Evolutionary conservation across 2,329 filamentous ascomycete species (phyloP), one percentile per base, ranked within the genome.

Genomic region (Verticillium tricorpus): DNA sequence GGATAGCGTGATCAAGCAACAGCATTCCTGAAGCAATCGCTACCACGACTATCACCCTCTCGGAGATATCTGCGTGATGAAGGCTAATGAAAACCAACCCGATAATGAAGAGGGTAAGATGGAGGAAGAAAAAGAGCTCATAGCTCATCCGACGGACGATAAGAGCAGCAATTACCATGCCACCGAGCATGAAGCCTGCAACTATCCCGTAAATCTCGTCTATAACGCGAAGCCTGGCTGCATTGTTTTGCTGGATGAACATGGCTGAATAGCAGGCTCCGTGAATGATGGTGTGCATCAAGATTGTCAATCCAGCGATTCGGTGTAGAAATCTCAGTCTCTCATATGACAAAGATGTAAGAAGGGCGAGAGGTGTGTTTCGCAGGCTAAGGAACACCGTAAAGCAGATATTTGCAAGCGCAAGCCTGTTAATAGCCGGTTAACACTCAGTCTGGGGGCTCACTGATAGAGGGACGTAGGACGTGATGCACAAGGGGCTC

Each of bases 271-370:
- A 82, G 34, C 75, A 67, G 25, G 72, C 72, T 2, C 72, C 76
- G 60, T 87, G 84, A 2, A 84, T 62, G n/a, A 84, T 69, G 62
- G 80, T 70, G 34, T 75, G 74, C 37, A 75, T 61, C 28, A 86
- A 75, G 22, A 81, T 80, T 8, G 76, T 77, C 65, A 80, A 82
- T 2, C 84, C 84, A 4, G 78, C 77, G 19, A 83, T 72, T 62
- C 81, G 81, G 66, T 88, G 85, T 2, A 88, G 75, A 57, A 81
- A 76, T 66, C 86, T 87, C 60, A 88, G 77, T 19, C 82, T 78
- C 63, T 87, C 85, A 68, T 87, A 85, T 5, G 84, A 86, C 67
- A 81, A 83, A 1, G 78, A 73, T 1, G 81, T 81, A 11, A 88
- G 65, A 62, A 79, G 78, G 0, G 80, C 80, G 22, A 87, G 70